Evolutionary conservation across 805 yeast species (phyloP).

Genomic region (Saccharomycopsis sp.): DNA sequence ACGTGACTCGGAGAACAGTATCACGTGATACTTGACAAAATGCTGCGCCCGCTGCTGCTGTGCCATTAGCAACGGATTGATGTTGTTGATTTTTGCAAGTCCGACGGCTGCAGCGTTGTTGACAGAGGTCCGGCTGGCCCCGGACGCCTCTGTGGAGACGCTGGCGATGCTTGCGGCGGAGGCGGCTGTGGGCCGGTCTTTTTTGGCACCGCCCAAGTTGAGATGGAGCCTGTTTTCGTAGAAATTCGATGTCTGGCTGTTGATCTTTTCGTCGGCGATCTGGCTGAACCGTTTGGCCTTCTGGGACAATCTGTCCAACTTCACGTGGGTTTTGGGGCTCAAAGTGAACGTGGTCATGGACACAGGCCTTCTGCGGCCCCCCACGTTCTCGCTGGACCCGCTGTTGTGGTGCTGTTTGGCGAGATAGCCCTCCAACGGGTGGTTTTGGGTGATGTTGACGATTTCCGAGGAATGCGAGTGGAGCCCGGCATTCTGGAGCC

Average conservation of each 20-base stretch:
- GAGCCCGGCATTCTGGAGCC: background rate
- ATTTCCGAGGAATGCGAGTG: background rate
- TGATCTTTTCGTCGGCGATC: conserved; percentile 7
- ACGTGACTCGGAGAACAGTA: conserved; percentile 36
- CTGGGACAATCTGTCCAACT: conserved; percentile 1
- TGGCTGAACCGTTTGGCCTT: conserved; percentile 18
- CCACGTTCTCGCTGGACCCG: background rate
- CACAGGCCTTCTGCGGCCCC: background rate
- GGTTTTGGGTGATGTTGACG: background rate
- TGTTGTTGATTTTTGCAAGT: background rate
- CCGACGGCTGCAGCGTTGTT: background rate
- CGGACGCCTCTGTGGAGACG: background rate
- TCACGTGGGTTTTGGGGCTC: background rate
- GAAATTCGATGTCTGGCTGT: conserved; percentile 1
- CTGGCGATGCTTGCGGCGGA: background rate
- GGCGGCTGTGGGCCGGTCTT: background rate
- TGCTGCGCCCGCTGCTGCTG: conserved; percentile 28
- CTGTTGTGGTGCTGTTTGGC: background rate
- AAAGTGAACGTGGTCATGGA: background rate
- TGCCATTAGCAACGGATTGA: background rate
- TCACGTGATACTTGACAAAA: conserved; percentile 57
- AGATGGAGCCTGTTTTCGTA: background rate
- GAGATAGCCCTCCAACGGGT: background rate
- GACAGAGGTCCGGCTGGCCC: background rate
- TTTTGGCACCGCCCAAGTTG: background rate